A percentile compares a stretch with the other conserved stretches of the same genome.
These are phyloP conservation scores for Lichtheimia ornata DNA, from an alignment of 371 early-diverging fungal genomes.

Conservation along the genomic window DNA sequence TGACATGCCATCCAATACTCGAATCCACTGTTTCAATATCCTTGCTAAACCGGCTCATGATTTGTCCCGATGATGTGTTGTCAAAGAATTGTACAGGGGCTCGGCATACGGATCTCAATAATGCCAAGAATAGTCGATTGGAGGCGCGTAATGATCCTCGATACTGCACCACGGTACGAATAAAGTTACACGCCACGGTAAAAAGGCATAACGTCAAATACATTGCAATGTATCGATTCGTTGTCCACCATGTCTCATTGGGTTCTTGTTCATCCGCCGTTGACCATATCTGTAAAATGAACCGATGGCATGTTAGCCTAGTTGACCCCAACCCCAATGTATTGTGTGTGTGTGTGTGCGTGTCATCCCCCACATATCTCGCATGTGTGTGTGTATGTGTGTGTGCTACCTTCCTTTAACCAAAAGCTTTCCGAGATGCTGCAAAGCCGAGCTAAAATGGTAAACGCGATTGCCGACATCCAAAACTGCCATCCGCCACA, in stretches of 20 bases:
- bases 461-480: slow-evolving; percentile 31
- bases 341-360: too few species aligned
- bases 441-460: slow-evolving; percentile 32
- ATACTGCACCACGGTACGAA: slow-evolving; percentile 60
- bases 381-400: not conserved
- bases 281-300: slow-evolving; percentile 37
- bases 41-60: slow-evolving; percentile 87
- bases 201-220: slow-evolving; percentile 36
- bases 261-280: slow-evolving; percentile 18
- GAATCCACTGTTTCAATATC: slow-evolving; percentile 85
- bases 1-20: slow-evolving; percentile 66
- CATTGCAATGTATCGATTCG: slow-evolving; percentile 34
- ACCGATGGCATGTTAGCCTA: too few species aligned
- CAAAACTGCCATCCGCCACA: slow-evolving; percentile 52
- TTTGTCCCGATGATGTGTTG: slow-evolving; percentile 82
- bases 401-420: slow-evolving; percentile 50
- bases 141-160: slow-evolving; percentile 69
- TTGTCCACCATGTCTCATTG: not conserved
- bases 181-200: slow-evolving; percentile 36
- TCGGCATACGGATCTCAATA: slow-evolving; percentile 62
- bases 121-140: slow-evolving; percentile 53
- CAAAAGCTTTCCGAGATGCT: slow-evolving; percentile 49
- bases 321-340: too few species aligned
- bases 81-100: slow-evolving; percentile 87
- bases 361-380: not conserved